Base-by-base conservation (phyloP, 805 yeast species). In the Nakazawaea anatomiae region DNA sequence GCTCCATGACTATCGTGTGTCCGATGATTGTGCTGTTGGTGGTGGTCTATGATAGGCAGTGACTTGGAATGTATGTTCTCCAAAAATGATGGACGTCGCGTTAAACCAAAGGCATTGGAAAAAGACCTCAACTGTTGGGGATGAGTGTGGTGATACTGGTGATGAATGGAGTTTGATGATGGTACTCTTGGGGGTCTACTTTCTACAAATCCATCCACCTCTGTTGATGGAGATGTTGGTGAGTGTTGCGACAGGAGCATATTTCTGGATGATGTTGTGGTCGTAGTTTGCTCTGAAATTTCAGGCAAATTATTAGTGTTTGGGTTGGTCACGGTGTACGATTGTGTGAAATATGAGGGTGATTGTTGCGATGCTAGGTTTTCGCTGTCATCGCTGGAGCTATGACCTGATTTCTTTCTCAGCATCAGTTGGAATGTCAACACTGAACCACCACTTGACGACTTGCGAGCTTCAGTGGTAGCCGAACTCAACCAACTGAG, bases 41-140 rank as follows among this genome's bases (percentile, higher is more conserved):
- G 12, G 36, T 47, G 31, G 36, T 31, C 8, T 42, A 42, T 38
- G 31, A 6, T 46, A 34, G 40, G 40, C 40, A 38, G 8, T 7
- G 40, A 38, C n/a, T 12, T 38, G 18, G 40, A 12, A 30, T 44
- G 46, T n/a, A 40, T 14, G 9, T 38, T 41, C 4, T 50, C 52
- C 38, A 50, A 50, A 11, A 50, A 38, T 5, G 52, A 50, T 6
- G 49, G 39, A n/a, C 52, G 36, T 36, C 52, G 31, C 11, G 52
- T 42, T 31, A 48, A 40, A 25, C 50, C 46, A 29, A 45, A 36
- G 10, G 48, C 43, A 31, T 32, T 47, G 18, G 45, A 44, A 11
- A 44, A 11, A 28, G 28, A n/a, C 34, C 47, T 35, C 8, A n/a
- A 40, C 8, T 42, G 44, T 4, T 38, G 52, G 30, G 31, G 47